Evolutionary conservation across 768 basidiomycete species (phyloP).

Genomic region (Mycena maculata): DNA sequence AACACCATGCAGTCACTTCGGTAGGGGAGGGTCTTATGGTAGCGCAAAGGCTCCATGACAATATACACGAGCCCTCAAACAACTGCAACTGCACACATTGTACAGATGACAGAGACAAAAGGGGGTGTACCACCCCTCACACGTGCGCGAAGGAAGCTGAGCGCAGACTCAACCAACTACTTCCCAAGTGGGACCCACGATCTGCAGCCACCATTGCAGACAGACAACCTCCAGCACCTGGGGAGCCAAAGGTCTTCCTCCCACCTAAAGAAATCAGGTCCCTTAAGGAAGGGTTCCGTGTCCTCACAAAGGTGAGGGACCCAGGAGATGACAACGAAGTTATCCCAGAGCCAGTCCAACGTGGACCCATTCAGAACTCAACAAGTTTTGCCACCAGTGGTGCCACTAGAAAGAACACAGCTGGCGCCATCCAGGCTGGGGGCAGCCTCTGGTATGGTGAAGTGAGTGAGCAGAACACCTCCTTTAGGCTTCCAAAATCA

Average conservation of each 20-base stretch:
- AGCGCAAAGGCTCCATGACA: background rate
- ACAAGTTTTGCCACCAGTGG: background rate
- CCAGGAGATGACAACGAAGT: background rate
- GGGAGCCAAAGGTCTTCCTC: background rate
- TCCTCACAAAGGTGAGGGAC: background rate
- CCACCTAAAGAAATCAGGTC: background rate
- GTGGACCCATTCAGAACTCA: background rate
- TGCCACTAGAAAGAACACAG: too few species aligned
- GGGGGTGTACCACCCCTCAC: background rate
- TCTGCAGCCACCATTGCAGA: background rate
- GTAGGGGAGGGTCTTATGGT: background rate
- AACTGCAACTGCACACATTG: background rate
- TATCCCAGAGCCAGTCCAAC: too few species aligned
- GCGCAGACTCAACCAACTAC: background rate
- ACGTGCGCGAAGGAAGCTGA: background rate
- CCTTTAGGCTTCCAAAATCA: background rate
- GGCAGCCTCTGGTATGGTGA: background rate
- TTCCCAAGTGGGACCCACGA: constrained; percentile 15
- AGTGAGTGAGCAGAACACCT: background rate
- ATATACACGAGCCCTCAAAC: background rate
- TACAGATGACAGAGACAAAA: background rate
- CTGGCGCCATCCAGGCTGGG: background rate
- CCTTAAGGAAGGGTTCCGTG: background rate
- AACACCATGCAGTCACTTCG: background rate
- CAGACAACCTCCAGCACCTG: background rate